phyloP scores from a whole-genome alignment of 192 early-diverging fungal species.

The Coemansia sp. region DNA sequence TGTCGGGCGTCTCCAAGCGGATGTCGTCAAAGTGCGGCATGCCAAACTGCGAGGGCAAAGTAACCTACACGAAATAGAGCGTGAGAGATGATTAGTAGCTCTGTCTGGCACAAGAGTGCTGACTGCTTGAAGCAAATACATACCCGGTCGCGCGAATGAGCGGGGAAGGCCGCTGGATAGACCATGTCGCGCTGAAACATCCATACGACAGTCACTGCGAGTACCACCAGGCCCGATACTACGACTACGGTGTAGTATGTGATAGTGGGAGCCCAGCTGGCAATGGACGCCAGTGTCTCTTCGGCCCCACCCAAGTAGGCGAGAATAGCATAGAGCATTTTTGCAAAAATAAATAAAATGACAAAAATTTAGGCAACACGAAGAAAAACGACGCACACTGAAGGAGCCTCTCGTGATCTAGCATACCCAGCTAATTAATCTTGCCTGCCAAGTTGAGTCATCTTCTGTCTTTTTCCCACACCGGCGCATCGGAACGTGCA shows the following conservation, averaged over 20 bases:
- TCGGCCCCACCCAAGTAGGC: slow-evolving; percentile 39
- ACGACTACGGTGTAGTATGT: slow-evolving; percentile 33
- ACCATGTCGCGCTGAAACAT: slow-evolving; percentile 76
- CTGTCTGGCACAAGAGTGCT: not conserved
- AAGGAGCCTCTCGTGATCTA: slow-evolving; percentile 10
- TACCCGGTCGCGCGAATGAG: slow-evolving; percentile 47
- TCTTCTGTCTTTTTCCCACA: not conserved
- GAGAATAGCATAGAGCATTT: slow-evolving; percentile 48
- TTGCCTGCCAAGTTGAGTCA: slow-evolving; percentile 8
- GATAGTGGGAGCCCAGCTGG: slow-evolving; percentile 34
- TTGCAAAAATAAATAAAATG: not conserved
- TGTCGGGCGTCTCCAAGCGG: slow-evolving; percentile 74
- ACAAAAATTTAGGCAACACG: not conserved
- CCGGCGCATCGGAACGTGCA: not conserved
- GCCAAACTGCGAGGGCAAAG: slow-evolving; percentile 66
- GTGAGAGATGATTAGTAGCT: not conserved
- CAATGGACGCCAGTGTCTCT: slow-evolving; percentile 18
- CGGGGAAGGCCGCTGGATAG: slow-evolving; percentile 65
- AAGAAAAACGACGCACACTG: not conserved
- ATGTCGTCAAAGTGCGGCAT: slow-evolving; percentile 71
- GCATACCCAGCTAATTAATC: not conserved
- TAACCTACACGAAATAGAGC: slow-evolving; percentile 47
- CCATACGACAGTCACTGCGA: slow-evolving; percentile 54
- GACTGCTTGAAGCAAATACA: not conserved
- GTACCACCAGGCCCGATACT: slow-evolving; percentile 16